phyloP scores from a whole-genome alignment of 1,284 basidiomycete genomes.

The Caloboletus inedulis region DNA sequence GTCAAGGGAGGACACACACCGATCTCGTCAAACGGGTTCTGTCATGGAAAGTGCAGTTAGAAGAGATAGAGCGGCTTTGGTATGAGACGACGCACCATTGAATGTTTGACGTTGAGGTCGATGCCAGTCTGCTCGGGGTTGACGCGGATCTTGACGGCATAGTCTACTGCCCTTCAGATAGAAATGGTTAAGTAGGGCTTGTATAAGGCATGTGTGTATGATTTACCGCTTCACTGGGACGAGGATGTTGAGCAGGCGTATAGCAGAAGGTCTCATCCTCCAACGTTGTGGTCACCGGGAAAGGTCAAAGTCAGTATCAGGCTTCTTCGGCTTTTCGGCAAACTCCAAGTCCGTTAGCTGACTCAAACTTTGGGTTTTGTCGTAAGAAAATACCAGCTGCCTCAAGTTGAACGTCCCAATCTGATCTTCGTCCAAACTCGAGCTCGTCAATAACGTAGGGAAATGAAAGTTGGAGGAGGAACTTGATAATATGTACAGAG shows the following conservation, averaged over 20 bases:
- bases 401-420: no score
- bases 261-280: slow-evolving; percentile 71
- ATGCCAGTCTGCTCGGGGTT: slow-evolving; percentile 90
- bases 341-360: no score
- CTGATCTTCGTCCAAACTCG: no score
- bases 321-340: no score
- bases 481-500: no score
- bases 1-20: slow-evolving; percentile 50
- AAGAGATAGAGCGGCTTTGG: background rate
- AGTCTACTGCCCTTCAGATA: slow-evolving; percentile 64
- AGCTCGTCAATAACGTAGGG: background rate
- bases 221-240: slow-evolving; percentile 86
- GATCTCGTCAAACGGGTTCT: slow-evolving; percentile 98
- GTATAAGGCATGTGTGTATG: slow-evolving; percentile 17
- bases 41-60: background rate
- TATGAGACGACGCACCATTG: slow-evolving; percentile 71
- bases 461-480: no score
- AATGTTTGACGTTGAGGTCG: slow-evolving; percentile 95
- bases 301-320: no score
- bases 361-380: no score
- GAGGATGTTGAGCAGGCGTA: slow-evolving; percentile 78
- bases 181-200: background rate
- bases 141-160: slow-evolving; percentile 92
- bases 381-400: no score
- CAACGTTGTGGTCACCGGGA: slow-evolving; percentile 10